Evolutionary conservation across 2,329 filamentous ascomycete species (phyloP).

Genomic region (Monosporascus sp.): DNA sequence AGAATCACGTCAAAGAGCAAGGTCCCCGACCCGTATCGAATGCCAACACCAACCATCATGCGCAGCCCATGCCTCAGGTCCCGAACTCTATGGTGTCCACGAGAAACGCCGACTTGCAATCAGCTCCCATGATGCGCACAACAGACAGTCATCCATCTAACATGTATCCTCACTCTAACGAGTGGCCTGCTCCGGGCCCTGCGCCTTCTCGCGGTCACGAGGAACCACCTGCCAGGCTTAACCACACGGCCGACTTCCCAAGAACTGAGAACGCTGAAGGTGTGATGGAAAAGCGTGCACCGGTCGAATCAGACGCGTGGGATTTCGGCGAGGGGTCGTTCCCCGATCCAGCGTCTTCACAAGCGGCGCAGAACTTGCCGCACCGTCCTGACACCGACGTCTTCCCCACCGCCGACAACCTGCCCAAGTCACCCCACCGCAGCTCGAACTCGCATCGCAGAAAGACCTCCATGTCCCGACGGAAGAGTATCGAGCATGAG

Average conservation of each 20-base stretch:
- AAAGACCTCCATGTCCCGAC: slow-evolving; percentile 71
- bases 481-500: slow-evolving; percentile 65
- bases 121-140: slow-evolving; percentile 48
- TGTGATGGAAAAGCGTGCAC: slow-evolving; percentile 40
- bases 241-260: slow-evolving; percentile 35
- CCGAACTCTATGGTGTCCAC: slow-evolving; percentile 22
- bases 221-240: slow-evolving; percentile 22
- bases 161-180: slow-evolving; percentile 29
- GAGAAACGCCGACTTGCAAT: slow-evolving; percentile 35
- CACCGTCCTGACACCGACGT: slow-evolving; percentile 79
- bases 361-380: slow-evolving; percentile 39
- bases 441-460: slow-evolving; percentile 65
- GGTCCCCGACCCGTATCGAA: slow-evolving; percentile 47
- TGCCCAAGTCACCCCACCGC: slow-evolving; percentile 74
- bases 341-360: slow-evolving; percentile 45
- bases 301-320: slow-evolving; percentile 70
- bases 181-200: slow-evolving; percentile 22
- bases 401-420: slow-evolving; percentile 76
- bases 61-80: slow-evolving; percentile 44
- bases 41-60: slow-evolving; percentile 50
- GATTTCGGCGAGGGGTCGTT: slow-evolving; percentile 82
- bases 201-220: slow-evolving; percentile 19
- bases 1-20: slow-evolving; percentile 54
- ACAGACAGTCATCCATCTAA: slow-evolving; percentile 39
- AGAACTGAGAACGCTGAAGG: slow-evolving; percentile 36